Evolutionary conservation across 2,329 filamentous ascomycete genomes (phyloP).

Genomic region (Elsinoe batatas): DNA sequence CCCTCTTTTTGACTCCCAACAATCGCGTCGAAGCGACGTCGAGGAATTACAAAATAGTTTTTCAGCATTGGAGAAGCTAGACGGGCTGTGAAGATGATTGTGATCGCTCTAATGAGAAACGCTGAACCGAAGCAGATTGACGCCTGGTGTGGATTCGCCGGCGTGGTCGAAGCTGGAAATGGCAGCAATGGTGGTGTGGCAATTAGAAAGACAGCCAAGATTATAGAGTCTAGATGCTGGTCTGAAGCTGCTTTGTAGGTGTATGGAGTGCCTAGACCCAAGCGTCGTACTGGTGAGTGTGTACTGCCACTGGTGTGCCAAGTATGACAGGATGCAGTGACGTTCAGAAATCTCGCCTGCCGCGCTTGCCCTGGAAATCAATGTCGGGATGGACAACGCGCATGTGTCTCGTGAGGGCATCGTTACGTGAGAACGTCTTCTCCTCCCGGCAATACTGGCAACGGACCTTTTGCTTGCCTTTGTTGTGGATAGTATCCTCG

Average conservation of each 20-base stretch:
- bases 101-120: too few relatives aligned
- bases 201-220: not conserved
- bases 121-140: too few relatives aligned
- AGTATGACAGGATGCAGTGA: not conserved
- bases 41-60: too few relatives aligned
- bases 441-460: conserved; percentile 91
- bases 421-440: conserved; percentile 92
- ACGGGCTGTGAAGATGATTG: too few relatives aligned
- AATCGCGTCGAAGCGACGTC: too few relatives aligned
- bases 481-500: conserved; percentile 96
- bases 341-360: conserved; percentile 23
- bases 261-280: not conserved
- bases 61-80: too few relatives aligned
- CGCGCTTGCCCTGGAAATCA: conserved; percentile 62
- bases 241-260: not conserved
- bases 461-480: conserved; percentile 84
- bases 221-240: not conserved
- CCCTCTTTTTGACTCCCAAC: too few relatives aligned
- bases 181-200: too few relatives aligned
- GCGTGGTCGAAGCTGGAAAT: too few relatives aligned
- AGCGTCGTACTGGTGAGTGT: not conserved
- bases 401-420: conserved; percentile 89
- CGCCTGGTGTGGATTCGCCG: too few relatives aligned
- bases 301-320: not conserved
- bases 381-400: conserved; percentile 87